Evolutionary conservation across 1,139 yeast genomes (phyloP), one percentile per base, ranked within the genome.

Genomic region (Yamadazyma sp.): DNA sequence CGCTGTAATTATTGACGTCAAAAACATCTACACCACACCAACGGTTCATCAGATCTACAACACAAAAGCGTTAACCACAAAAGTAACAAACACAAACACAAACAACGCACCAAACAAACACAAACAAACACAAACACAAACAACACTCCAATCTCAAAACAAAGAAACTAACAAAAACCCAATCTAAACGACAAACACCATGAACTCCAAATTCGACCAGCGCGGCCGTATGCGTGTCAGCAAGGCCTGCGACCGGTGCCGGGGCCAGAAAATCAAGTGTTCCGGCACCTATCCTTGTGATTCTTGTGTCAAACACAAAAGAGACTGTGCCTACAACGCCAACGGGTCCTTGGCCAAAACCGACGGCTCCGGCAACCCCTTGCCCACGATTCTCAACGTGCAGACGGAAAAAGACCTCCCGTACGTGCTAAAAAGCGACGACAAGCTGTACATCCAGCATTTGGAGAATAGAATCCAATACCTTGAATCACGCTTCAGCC

Each of bases 171-270:
- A n/a, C n/a, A n/a, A n/a, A n/a, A n/a, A n/a, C n/a, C n/a, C n/a
- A n/a, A n/a, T n/a, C n/a, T n/a, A n/a, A n/a, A n/a, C n/a, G n/a
- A n/a, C n/a, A n/a, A n/a, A n/a, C 21, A 6, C 21, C 21, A 18
- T 18, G 21, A 12, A 6, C 6, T 7, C 15, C 28, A 3, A 3
- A 4, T 4, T 12, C 14, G 28, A 25, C 9, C 31, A 29, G 11
- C 17, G 15, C 10, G 31, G 31, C 31, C 28, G 78, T 31, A 48
- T 71, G 48, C 57, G 82, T 35, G 86, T 79, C 3, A 67, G 70
- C 34, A 73, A 70, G 44, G 86, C 86, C 2, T 80, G 86, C 50
- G 80, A 74, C 42, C 62, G 81, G 20, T 80, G 86, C 56, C 64
- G 83, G 45, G 61, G 66, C 24, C 81, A 78, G 42, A 80, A 80